Percentiles rank a stretch among this genome's conserved stretches.
phyloP scores from a whole-genome alignment of 345 rosid species.

The Acer saccharum region DNA sequence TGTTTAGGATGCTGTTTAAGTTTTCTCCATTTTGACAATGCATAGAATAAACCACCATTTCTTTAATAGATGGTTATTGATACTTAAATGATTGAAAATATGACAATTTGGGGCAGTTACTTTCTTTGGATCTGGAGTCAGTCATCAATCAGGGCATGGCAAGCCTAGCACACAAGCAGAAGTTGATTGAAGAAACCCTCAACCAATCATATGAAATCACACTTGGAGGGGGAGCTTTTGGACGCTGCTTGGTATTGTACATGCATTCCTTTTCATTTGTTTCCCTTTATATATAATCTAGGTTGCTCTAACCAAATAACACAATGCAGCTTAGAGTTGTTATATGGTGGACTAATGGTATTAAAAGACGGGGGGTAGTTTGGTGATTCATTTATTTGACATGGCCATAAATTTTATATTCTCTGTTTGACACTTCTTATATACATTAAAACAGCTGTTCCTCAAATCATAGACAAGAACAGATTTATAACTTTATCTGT shows the following conservation, averaged over 20 bases:
- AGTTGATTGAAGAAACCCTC: constrained; percentile 52
- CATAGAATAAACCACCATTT: not conserved
- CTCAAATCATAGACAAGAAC: not conserved
- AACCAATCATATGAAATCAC: constrained; percentile 56
- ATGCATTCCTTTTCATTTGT: not conserved
- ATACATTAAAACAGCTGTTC: not conserved
- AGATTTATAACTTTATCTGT: not conserved
- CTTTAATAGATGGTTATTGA: not conserved
- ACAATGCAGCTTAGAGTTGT: not conserved
- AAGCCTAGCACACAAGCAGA: constrained; percentile 53
- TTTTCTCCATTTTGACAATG: not conserved
- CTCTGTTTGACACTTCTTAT: not conserved
- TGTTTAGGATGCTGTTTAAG: not conserved
- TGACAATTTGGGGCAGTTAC: constrained; percentile 40
- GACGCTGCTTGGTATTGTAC: constrained; percentile 54
- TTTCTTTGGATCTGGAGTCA: constrained; percentile 55
- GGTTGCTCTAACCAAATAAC: not conserved
- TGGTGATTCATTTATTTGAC: not conserved
- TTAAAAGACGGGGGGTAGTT: not conserved
- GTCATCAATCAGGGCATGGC: constrained; percentile 50
- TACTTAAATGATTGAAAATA: not conserved
- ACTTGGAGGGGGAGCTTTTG: constrained; percentile 64
- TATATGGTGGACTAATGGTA: not conserved
- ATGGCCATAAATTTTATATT: not conserved
- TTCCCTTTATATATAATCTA: not conserved